phyloP scores from a whole-genome alignment of 148 eudicot genomes.

The Nyssa sinensis region DNA sequence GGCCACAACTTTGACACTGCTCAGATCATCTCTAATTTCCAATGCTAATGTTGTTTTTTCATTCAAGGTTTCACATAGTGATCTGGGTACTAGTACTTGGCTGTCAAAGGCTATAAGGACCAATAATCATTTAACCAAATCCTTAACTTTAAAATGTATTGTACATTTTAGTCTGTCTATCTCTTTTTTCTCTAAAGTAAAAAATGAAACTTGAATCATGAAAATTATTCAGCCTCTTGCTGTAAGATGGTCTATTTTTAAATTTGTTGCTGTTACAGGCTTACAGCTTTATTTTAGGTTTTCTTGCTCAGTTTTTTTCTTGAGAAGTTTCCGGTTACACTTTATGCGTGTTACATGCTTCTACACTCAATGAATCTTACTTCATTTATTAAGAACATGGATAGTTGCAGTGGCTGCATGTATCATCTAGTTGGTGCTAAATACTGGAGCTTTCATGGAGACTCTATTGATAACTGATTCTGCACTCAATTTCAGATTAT shows the following conservation, averaged over 20 bases:
- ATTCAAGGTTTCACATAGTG: background rate
- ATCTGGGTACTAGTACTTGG: background rate
- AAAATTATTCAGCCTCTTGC: no score
- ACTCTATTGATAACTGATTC: background rate
- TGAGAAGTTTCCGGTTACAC: background rate
- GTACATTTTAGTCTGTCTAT: background rate
- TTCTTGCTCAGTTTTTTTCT: background rate
- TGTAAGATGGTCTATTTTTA: no score
- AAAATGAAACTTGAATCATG: no score
- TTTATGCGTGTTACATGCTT: background rate
- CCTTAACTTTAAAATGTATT: background rate
- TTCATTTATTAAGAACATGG: background rate
- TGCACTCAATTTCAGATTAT: background rate
- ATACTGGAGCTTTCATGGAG: background rate
- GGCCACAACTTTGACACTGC: no score
- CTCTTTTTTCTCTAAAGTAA: no score
- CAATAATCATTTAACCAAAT: no score
- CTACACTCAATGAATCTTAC: background rate
- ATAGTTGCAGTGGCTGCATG: background rate
- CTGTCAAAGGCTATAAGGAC: background rate
- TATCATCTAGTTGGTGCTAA: background rate
- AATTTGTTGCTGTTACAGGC: no score
- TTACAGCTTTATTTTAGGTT: background rate
- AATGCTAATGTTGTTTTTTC: background rate
- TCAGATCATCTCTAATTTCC: no score